Base-by-base conservation (phyloP, 2,329 filamentous ascomycete genomes). In the Xylariaceae sp. region DNA sequence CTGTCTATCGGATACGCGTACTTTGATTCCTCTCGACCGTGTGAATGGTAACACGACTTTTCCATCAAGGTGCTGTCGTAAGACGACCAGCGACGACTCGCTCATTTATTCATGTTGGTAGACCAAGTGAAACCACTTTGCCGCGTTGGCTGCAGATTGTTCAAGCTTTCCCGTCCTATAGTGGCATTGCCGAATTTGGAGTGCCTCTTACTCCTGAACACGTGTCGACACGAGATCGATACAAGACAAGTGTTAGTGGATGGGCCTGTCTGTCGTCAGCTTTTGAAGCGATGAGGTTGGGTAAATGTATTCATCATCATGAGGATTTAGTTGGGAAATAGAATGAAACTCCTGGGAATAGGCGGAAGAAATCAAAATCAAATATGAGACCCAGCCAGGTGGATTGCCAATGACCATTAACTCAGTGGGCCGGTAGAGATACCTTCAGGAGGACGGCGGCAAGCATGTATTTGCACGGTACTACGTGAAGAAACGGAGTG, bases 331-430 rank as follows among this genome's bases (percentile, higher is more conserved):
- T 46, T 26, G 16, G n/a, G 29, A 40, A 19, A 19, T 37, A 40
- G 19, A 23, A 26, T 41, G 44, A 48, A 40, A 43, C 47, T 21
- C n/a, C 21, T 20, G 20, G 26, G 47, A 29, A 32, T 48, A 29
- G 19, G 29, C n/a, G 26, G 47, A 29, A 32, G 44, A 40, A 21
- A 40, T 46, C 40, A 46, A 47, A 54, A 47, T 57, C 23, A 26
- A 44, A 57, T 60, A 57, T 57, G 52, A 56, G 57, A 54, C 60
- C 60, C 60, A 56, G 56, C 45, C 29, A 51, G 32, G 51, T 42
- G 60, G 60, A 29, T 55, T 55, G 47, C 60, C 54, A 62, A 59
- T 62, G 44, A 54, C 50, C 49, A 57, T 40, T 57, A 60, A 57
- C 60, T n/a, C 60, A 57, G 49, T 57, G 60, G 54, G 44, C 49